Base-by-base conservation (phyloP, 768 basidiomycete species). In the Aureoboletus auriporus region DNA sequence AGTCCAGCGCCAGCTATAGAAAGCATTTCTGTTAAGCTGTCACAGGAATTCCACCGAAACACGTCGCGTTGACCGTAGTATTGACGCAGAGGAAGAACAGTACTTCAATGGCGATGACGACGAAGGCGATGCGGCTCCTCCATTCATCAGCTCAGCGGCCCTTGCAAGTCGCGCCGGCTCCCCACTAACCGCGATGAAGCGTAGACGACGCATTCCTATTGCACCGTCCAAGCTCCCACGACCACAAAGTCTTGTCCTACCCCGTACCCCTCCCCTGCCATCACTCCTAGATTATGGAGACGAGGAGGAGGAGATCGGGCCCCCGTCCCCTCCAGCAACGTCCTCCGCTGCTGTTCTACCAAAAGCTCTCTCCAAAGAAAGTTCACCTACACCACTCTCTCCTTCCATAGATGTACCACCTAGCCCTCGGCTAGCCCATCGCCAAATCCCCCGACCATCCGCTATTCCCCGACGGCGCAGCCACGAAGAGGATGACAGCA, bases 81-180 rank as follows among this genome's bases (percentile, higher is more conserved):
- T 83, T 49, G 89, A 90, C 54, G 75, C 75, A 6, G 87, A 89
- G 52, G 94, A 98, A 65, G 94, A 98, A 65, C 80, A 86, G 50
- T 98, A 96, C 71, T 97, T 96, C 77, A 92, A 94, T 58, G 77
- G 73, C 27, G 89, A 89, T 35, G 91, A 93, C 53, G 89, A 92
- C 37, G 93, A 93, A 55, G 72, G 76, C 30, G 74, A 76, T 14
- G 75, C 68, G 58, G 50, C 64, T 17, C 62, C 68, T 30, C 64
- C 67, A 16, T 59, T 64, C 42, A 61, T 70, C 51, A 53, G 58
- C 35, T 61, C 66, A 35, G 42, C 54, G 5, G 62, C 51, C 17
- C 44, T 61, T 30, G 67, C 57, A 48, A 56, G 49, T 46, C 65
- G 63, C 8, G 38, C 63, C 8, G 56, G 64, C 41, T 66, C 64